These are phyloP conservation scores for Aurantiochytrium sp. DNA, from an alignment of 108 stramenopile species.

Conservation along the genomic window DNA sequence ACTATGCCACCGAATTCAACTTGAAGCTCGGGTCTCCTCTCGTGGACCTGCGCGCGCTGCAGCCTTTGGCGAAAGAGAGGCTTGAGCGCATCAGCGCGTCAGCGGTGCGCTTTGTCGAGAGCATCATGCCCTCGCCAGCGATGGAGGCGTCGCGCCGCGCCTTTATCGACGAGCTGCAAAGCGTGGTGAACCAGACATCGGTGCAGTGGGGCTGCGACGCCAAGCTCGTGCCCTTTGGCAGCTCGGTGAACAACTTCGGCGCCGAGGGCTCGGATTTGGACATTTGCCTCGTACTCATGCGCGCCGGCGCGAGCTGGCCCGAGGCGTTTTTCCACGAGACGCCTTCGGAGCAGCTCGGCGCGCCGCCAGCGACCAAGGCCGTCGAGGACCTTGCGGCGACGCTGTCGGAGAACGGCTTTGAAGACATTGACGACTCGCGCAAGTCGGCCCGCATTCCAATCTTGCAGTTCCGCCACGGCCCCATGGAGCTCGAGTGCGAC, in stretches of 20 bases:
- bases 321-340: neutral
- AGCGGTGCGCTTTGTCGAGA: neutral
- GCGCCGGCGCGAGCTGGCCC: neutral
- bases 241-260: constrained; percentile 57
- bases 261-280: constrained; percentile 50
- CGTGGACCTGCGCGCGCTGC: neutral
- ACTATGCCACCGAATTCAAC: neutral
- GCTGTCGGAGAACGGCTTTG: constrained; percentile 69
- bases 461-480: constrained; percentile 61
- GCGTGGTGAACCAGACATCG: neutral
- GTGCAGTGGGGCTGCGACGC: constrained; percentile 11
- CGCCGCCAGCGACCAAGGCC: neutral
- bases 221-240: constrained; percentile 44
- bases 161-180: neutral
- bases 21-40: neutral
- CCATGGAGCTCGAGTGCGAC: constrained; percentile 82
- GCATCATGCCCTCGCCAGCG: neutral
- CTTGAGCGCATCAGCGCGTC: neutral
- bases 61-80: neutral
- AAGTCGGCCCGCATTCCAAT: constrained; percentile 95
- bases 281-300: constrained; percentile 46
- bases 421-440: constrained; percentile 74
- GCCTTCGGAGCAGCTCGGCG: neutral
- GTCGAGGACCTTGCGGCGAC: constrained; percentile 54
- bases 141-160: neutral